Conservation (phyloP, 2,329 filamentous ascomycete species). For the Thelonectria olida region DNA sequence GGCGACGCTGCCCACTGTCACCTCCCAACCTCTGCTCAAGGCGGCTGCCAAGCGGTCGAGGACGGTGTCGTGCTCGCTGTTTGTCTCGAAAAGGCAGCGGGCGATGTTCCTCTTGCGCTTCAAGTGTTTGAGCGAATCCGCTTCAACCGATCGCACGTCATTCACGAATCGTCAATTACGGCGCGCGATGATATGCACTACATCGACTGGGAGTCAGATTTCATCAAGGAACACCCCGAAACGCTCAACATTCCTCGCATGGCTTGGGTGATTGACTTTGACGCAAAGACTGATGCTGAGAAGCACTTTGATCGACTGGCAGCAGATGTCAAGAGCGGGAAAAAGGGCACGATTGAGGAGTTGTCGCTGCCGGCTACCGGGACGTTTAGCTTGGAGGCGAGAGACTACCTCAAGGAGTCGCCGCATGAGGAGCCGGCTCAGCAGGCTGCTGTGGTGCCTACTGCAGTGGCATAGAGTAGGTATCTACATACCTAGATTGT, state of each 20-base stretch:
- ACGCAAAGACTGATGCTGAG: slow-evolving; percentile 2
- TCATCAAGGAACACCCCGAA: slow-evolving; percentile 12
- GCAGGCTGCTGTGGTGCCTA: too few relatives aligned
- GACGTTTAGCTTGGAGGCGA: background rate
- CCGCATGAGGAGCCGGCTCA: background rate
- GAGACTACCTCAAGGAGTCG: background rate
- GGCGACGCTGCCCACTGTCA: slow-evolving; percentile 16
- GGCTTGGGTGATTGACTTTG: slow-evolving; percentile 7
- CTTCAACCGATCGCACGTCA: slow-evolving; percentile 14
- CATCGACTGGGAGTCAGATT: slow-evolving; percentile 7
- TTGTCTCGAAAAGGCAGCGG: background rate
- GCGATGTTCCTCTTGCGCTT: slow-evolving; percentile 12
- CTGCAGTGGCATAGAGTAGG: too few relatives aligned
- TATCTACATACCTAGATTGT: too few relatives aligned
- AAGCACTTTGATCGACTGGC: slow-evolving; percentile 11
- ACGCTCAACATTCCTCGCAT: slow-evolving; percentile 1
- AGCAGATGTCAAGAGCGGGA: slow-evolving; percentile 5
- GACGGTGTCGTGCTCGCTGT: slow-evolving; percentile 3
- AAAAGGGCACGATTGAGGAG: slow-evolving; percentile 2
- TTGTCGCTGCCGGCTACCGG: slow-evolving; percentile 2
- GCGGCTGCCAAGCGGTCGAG: slow-evolving; percentile 8
- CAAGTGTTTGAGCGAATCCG: slow-evolving; percentile 15
- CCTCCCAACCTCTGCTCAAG: slow-evolving; percentile 12
- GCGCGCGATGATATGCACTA: background rate
- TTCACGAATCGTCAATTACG: slow-evolving; percentile 9